Evolutionary conservation across 2,329 filamentous ascomycete genomes (phyloP).

Genomic region (Bipolaris gigantea): DNA sequence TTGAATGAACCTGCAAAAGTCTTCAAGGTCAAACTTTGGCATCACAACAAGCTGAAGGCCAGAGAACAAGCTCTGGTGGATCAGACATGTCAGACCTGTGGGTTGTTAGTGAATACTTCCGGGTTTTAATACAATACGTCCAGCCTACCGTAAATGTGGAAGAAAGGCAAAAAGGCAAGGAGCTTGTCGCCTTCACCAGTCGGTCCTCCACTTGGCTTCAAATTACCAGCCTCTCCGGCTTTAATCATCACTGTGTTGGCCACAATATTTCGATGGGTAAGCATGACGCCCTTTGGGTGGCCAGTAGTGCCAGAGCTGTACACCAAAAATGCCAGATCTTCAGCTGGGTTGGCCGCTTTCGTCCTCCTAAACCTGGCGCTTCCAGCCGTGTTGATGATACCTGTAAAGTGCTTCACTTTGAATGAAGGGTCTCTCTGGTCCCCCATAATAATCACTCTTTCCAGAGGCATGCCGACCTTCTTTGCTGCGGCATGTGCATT

Average conservation of each 20-base stretch:
- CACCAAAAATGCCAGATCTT: slow-evolving; percentile 80
- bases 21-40: slow-evolving; percentile 78
- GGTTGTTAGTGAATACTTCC: not conserved
- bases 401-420: slow-evolving; percentile 70
- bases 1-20: slow-evolving; percentile 76
- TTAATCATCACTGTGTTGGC: slow-evolving; percentile 62
- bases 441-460: slow-evolving; percentile 76
- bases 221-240: slow-evolving; percentile 50
- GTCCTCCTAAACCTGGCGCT: slow-evolving; percentile 61
- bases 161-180: slow-evolving; percentile 82
- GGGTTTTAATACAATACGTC: not conserved
- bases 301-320: slow-evolving; percentile 92
- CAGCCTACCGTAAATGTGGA: slow-evolving; percentile 78
- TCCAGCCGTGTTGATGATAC: slow-evolving; percentile 65
- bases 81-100: slow-evolving; percentile 68
- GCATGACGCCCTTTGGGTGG: slow-evolving; percentile 85
- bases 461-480: slow-evolving; percentile 68
- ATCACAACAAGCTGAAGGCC: slow-evolving; percentile 72
- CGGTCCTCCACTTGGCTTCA: slow-evolving; percentile 60
- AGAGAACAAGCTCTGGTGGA: slow-evolving; percentile 67
- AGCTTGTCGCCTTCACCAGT: slow-evolving; percentile 70
- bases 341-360: slow-evolving; percentile 63
- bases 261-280: slow-evolving; percentile 81
- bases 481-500: slow-evolving; percentile 68
- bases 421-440: slow-evolving; percentile 63